phyloP scores from a whole-genome alignment of 75 land plant genomes.

The Gnetum montanum region DNA sequence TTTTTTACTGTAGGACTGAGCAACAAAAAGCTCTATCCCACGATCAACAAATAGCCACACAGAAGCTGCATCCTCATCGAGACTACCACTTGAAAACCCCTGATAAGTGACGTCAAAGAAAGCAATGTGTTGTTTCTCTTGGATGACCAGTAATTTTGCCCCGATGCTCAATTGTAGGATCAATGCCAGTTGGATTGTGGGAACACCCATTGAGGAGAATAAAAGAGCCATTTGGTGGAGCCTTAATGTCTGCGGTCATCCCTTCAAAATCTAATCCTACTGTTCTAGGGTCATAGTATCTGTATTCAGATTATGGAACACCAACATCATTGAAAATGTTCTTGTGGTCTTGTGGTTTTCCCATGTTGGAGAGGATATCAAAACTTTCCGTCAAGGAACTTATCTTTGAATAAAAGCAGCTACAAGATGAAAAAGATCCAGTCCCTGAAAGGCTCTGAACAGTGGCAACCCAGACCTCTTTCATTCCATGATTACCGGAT shows the following conservation, averaged over 20 bases:
- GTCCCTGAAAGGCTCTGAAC: slow-evolving; percentile 95
- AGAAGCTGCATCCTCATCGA: slow-evolving; percentile 29
- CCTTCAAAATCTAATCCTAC: slow-evolving; percentile 94
- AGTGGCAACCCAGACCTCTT: slow-evolving; percentile 76
- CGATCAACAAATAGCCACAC: slow-evolving; percentile 29
- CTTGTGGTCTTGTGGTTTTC: slow-evolving; percentile 91
- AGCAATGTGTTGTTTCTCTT: slow-evolving; percentile 43
- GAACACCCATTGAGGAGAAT: slow-evolving; percentile 96
- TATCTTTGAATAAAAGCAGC: slow-evolving; percentile 81
- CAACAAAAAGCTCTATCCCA: slow-evolving; percentile 29
- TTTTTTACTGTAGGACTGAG: slow-evolving; percentile 53
- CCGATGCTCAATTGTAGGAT: slow-evolving; percentile 97
- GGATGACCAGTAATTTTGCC: slow-evolving; percentile 83
- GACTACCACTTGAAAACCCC: slow-evolving; percentile 23
- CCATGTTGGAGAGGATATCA: slow-evolving; percentile 90
- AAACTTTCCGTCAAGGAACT: slow-evolving; percentile 67
- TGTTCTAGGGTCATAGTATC: slow-evolving; percentile 87
- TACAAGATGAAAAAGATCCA: slow-evolving; percentile 81
- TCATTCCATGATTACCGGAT: slow-evolving; percentile 61
- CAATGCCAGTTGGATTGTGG: slow-evolving; percentile 98
- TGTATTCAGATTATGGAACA: slow-evolving; percentile 91
- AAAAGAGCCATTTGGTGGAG: slow-evolving; percentile 88
- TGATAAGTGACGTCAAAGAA: slow-evolving; percentile 51
- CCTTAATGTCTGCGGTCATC: slow-evolving; percentile 91
- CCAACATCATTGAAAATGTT: slow-evolving; percentile 94